Base-by-base conservation (phyloP, 2,329 filamentous ascomycete species). In the Pseudogymnoascus sp. region DNA sequence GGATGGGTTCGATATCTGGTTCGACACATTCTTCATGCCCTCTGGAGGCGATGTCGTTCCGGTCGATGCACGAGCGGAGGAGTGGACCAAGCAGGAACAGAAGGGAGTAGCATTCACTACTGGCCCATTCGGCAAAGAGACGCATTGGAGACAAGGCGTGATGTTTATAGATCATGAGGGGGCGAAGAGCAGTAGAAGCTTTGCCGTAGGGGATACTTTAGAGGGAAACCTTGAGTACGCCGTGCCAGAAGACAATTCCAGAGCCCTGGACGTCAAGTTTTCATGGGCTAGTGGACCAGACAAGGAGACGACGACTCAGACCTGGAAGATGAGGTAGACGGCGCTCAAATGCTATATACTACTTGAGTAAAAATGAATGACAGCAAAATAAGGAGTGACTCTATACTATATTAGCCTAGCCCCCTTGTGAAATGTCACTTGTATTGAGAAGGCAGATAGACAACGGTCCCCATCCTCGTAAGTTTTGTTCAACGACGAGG, bases 1-100 rank as follows among this genome's bases (percentile, higher is more conserved):
- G n/a, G 92, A 97, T 73, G 93, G 91, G 4, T 96, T 92, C 75
- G 81, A 92, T 13, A 83, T 96, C 69, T 97, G 93, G 91, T 97
- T 97, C 74, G 93, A 98, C 75, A 93, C 89, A 23, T 95, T 95
- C 80, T 97, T 97, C 77, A 84, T 89, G 68, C 85, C 87, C 8
- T 83, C 83, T 0, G 78, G 82, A 37, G 77, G 81, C 37, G 75
- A 78, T 61, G 70, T 72, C 28, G 73, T 84, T 57, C 79, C 79
- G 7, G 77, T 81, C 31, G 76, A 82, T 66, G 79, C 79, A n/a
- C 84, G 85, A 61, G 85, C 86, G 0, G 79, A 86, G 63, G 80
- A 83, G 3, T 92, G 89, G 85, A 76, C 75, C 23, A 82, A 83
- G 67, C 78, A 80, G 71, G 71, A 76, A 23, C 78, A 80, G 34